Conservation (phyloP, 2,329 filamentous ascomycete species). For the Verticillium klebahnii region DNA sequence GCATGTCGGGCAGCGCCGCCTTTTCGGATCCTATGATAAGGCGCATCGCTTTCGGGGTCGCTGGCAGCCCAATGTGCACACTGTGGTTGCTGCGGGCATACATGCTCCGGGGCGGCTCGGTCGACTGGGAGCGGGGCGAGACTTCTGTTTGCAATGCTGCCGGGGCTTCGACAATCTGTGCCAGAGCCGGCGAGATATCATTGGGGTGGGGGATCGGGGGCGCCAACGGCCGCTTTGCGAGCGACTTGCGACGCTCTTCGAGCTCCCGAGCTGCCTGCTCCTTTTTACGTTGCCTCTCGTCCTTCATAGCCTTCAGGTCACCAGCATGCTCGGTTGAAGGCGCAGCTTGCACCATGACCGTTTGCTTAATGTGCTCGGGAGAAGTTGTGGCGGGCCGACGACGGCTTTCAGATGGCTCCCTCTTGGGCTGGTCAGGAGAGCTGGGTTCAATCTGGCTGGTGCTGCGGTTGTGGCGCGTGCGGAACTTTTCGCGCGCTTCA, state of each 20-base stretch:
- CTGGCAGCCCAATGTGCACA: constrained; percentile 71
- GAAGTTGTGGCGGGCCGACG: constrained; percentile 25
- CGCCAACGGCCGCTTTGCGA: constrained; percentile 74
- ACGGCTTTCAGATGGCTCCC: constrained; percentile 36
- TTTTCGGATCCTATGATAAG: constrained; percentile 64
- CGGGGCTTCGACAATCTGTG: constrained; percentile 32
- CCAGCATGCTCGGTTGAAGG: constrained; percentile 38
- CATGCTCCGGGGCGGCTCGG: constrained; percentile 53
- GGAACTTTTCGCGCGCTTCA: constrained; percentile 50
- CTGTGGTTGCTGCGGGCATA: constrained; percentile 39
- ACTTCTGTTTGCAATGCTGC: neutral
- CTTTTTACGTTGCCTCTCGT: constrained; percentile 62
- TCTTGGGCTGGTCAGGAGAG: constrained; percentile 28
- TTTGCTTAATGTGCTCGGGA: constrained; percentile 13
- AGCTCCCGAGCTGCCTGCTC: constrained; percentile 78
- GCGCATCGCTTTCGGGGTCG: constrained; percentile 87
- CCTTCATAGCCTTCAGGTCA: constrained; percentile 50
- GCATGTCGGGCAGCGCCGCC: constrained; percentile 47
- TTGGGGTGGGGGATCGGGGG: constrained; percentile 75
- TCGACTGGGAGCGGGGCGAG: constrained; percentile 59
- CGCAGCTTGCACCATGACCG: constrained; percentile 12
- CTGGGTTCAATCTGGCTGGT: constrained; percentile 34
- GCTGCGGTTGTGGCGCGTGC: constrained; percentile 50
- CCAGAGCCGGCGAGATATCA: constrained; percentile 38
- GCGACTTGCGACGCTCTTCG: constrained; percentile 79